Evolutionary conservation across 306 rosid species (phyloP), one percentile per base, ranked within the genome.

Genomic region (Vachellia pachyceras): DNA sequence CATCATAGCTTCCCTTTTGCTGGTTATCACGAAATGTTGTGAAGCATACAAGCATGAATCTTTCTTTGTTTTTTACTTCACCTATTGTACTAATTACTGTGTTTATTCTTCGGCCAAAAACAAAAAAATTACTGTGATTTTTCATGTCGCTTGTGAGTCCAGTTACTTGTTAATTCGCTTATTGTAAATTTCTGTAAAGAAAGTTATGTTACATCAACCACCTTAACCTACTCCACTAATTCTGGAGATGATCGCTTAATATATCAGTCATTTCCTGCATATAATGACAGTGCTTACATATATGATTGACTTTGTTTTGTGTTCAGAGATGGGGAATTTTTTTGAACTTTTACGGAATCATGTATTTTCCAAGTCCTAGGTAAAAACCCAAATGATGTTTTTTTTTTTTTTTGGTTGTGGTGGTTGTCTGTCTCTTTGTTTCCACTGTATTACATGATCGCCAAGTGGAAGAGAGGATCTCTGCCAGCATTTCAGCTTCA

Each of bases 1-100:
- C 83, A 88, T 86, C 77, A 79, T 86, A 73, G 86, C 78, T 83
- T 82, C 79, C 54, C 60, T 17, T 67, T 69, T 44, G 72, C 77
- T 80, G 54, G 75, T 78, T 69, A 50, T 84, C 71, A 79, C 74
- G 20, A 73, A 61, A 74, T 82, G 77, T 85, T 87, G 41, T 68
- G 20, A 39, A 83, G 84, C 77, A 33, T 12, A 17, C 1, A 45
- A 23, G 14, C 25, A 18, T 7, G 29, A 18, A 66, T 18, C 47
- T 39, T 37, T 17, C 47, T 39, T 8, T 66, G 72, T 66, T 66
- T 66, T 39, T 66, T 2, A 13, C 69, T 35, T 14, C 20, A 64
- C 22, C 42, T 7, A 33, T 33, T 13, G 17, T 55, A 20, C 40
- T 33, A 64, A 37, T 35, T 7, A 33, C 69, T 6, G 20, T 23